Evolutionary conservation across 768 basidiomycete species (phyloP), one percentile per base, ranked within the genome.

Genomic region (Trametes maxima): DNA sequence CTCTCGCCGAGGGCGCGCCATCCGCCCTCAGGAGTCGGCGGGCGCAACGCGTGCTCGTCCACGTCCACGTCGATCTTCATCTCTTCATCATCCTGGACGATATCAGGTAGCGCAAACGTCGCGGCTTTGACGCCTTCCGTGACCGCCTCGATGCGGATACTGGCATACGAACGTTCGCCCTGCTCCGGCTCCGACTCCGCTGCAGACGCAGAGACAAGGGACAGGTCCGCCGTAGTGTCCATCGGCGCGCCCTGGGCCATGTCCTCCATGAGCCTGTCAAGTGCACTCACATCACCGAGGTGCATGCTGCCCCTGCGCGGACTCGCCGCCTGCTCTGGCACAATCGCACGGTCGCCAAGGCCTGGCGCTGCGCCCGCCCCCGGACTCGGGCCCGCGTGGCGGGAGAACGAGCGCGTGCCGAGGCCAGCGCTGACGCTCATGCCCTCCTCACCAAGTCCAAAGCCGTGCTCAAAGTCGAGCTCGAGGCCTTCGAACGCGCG

Each of bases 241-340:
- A 52, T 68, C 36, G 62, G 59, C n/a, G 54, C 60, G 51, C 68
- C 64, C 57, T 68, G 54, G 57, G 68, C 69, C 44, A 76, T 75
- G 47, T 75, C 67, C 36, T 74, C 72, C 68, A 79, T 74, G 35
- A 80, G 70, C 51, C 73, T 67, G 59, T 80, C 79, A 24, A 80
- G 69, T 16, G 79, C 78, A 57, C 76, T 77, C 63, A 77, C 73
- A 33, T 78, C 78, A 17, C 69, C 72, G 16, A 76, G 62, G 19
- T 67, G 60, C 45, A 65, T 60, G 33, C 51, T 50, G 51, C 61
- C 42, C 12, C 57, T 63, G 28, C 35, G 57, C 35, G 43, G 42
- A 11, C 47, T 48, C 43, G 21, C 3, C 8, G 3, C 7, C 8
- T n/a, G 43, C 3, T 19, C 21, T 44, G 43, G 43, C 14, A 19